Base-by-base conservation (phyloP, 2,329 filamentous ascomycete species). In the Grosmannia serpens region DNA sequence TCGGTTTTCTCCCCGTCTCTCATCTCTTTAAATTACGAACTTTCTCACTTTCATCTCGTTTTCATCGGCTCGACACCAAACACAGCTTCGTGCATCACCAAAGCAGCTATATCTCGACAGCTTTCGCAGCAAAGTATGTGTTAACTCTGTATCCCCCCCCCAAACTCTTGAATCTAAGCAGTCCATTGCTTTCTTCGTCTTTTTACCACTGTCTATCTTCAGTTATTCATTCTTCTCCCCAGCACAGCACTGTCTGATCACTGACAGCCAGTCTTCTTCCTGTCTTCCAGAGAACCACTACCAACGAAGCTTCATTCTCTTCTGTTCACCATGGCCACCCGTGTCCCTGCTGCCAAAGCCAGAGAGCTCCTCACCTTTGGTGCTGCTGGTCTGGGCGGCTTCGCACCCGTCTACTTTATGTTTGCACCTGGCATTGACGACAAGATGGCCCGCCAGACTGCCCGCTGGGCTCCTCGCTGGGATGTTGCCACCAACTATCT, bases 381-480 rank as follows among this genome's bases (percentile, higher is more conserved):
- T 59, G 72, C 77, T 46, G 80, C 80, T 27, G 79, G 80, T 60
- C 71, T 81, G 60, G 74, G 70, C 53, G 77, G 74, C 63, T 75
- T 84, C 58, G 75, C 79, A 1, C 81, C 81, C 31, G 74, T 84
- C 65, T 82, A 81, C 71, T 73, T 83, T 65, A 73, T 82, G 65
- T 73, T 81, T 59, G 54, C 58, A 0, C 81, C 80, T 29, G 78
- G 79, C 41, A 78, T 78, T 60, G 76, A 81, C 63, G 78, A 82
- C 67, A 75, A 75, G 50, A 67, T 83, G 41, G 75, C 78, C 57
- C 70, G 70, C 27, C 79, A 82, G 68, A 83, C 81, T 4, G 71
- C 73, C 60, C 76, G 77, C 65, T 83, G 81, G 81, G 81, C 80
- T 4, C 79, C 80, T 22, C 76, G 78, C 58, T 84, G 81, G 81